Conservation (phyloP, 2,329 filamentous ascomycete genomes). For the Botryosphaeria dothidea region DNA sequence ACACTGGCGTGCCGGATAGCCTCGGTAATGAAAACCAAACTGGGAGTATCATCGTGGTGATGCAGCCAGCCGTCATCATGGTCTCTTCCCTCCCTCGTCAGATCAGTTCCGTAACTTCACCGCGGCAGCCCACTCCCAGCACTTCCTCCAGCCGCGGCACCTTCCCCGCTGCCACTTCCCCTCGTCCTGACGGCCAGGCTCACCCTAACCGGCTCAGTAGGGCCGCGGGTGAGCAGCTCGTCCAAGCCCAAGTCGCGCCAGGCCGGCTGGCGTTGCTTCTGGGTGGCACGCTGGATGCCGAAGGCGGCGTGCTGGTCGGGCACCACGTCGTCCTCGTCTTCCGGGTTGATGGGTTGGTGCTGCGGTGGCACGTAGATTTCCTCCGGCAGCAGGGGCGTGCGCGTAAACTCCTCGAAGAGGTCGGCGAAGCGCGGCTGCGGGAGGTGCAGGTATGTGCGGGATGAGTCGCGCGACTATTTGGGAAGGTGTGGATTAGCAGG, state of each 20-base stretch:
- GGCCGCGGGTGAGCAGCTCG: slow-evolving; percentile 67
- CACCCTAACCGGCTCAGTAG: slow-evolving; percentile 34
- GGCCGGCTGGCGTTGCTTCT: slow-evolving; percentile 67
- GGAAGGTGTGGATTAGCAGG: slow-evolving; percentile 15
- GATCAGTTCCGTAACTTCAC: no score
- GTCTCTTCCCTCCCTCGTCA: background rate
- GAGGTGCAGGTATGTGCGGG: slow-evolving; percentile 75
- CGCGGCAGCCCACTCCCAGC: slow-evolving; percentile 19
- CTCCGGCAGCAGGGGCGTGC: slow-evolving; percentile 52
- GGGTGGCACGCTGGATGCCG: slow-evolving; percentile 79
- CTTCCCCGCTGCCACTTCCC: slow-evolving; percentile 9
- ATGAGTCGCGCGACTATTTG: slow-evolving; percentile 66
- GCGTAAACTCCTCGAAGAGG: slow-evolving; percentile 66
- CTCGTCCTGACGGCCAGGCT: slow-evolving; percentile 12
- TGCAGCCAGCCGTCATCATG: background rate
- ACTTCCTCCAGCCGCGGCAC: background rate
- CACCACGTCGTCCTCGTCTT: slow-evolving; percentile 86
- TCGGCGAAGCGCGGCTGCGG: slow-evolving; percentile 71
- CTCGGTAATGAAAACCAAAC: no score
- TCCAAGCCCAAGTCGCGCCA: slow-evolving; percentile 80
- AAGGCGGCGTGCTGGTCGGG: slow-evolving; percentile 87
- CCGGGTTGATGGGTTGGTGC: slow-evolving; percentile 79
- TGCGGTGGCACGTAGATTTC: slow-evolving; percentile 80
- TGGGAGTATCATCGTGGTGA: background rate
- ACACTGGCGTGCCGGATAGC: background rate